phyloP scores from a whole-genome alignment of 2,329 filamentous ascomycete genomes.

The Colletotrichum orbiculare region DNA sequence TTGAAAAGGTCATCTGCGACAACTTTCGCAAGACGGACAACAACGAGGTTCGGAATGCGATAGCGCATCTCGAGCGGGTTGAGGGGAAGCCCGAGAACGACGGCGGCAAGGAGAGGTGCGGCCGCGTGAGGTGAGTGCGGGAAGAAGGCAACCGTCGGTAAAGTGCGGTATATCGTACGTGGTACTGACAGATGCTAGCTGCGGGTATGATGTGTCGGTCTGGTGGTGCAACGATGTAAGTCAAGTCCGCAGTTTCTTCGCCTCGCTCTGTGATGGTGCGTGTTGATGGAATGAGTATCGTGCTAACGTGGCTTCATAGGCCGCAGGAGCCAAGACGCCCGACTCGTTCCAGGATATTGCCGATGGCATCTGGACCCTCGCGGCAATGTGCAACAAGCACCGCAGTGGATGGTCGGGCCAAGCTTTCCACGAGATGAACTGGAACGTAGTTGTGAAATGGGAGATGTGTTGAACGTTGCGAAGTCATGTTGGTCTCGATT shows the following conservation, averaged over 20 bases:
- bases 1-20: background rate
- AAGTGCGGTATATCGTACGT: background rate
- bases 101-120: background rate
- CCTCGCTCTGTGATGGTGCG: background rate
- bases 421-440: no score
- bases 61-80: background rate
- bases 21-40: background rate
- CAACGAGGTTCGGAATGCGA: background rate
- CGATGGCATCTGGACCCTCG: background rate
- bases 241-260: background rate
- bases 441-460: no score
- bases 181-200: background rate
- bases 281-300: background rate
- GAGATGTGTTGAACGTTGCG: no score
- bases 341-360: background rate
- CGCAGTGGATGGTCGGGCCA: no score
- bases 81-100: background rate
- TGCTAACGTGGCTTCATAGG: background rate
- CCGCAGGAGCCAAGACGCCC: background rate
- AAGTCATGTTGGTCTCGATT: no score
- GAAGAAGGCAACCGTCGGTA: background rate
- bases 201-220: background rate
- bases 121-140: conserved; percentile 2
- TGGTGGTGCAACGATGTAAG: conserved; percentile 22
- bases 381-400: no score